Percentiles rank a stretch among this genome's conserved stretches.
These are phyloP conservation scores for Fusarium succisae DNA, from an alignment of 2,329 filamentous ascomycete genomes.

Conservation along the genomic window DNA sequence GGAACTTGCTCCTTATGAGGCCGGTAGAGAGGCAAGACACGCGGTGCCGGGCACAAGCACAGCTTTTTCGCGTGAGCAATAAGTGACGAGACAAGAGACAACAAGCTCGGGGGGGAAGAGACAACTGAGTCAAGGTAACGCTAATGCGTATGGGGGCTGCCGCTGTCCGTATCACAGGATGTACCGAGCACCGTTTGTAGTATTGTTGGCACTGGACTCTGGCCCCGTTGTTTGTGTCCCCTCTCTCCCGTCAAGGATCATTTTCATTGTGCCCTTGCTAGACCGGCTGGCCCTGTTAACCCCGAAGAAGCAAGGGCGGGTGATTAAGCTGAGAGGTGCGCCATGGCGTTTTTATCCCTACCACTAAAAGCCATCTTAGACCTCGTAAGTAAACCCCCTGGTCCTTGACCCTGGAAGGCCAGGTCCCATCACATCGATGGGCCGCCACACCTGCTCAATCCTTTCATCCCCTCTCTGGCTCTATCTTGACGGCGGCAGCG, in stretches of 20 bases:
- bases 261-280: constrained; percentile 6
- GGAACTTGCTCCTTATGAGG: constrained; percentile 45
- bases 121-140: constrained; percentile 37
- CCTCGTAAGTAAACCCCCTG: constrained; percentile 8
- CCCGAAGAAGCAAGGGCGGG: constrained; percentile 17
- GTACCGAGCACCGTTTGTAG: constrained; percentile 39
- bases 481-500: constrained; percentile 22
- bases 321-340: not conserved
- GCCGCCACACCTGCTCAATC: constrained; percentile 3
- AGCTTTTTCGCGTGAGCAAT: constrained; percentile 34
- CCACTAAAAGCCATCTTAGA: constrained; percentile 11
- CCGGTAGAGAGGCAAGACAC: constrained; percentile 43
- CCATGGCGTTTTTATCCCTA: constrained; percentile 19
- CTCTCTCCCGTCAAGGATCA: constrained; percentile 15
- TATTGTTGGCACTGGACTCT: constrained; percentile 35
- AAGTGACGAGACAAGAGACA: constrained; percentile 41
- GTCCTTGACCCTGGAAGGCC: not conserved
- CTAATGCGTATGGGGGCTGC: constrained; percentile 33
- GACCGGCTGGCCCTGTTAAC: not conserved
- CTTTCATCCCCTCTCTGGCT: constrained; percentile 7
- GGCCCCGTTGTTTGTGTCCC: constrained; percentile 3
- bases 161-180: constrained; percentile 24
- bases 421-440: constrained; percentile 16
- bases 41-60: constrained; percentile 38
- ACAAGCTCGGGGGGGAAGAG: constrained; percentile 43